Conservation (phyloP, 2,329 filamentous ascomycete species). For the Didymella glomerata region DNA sequence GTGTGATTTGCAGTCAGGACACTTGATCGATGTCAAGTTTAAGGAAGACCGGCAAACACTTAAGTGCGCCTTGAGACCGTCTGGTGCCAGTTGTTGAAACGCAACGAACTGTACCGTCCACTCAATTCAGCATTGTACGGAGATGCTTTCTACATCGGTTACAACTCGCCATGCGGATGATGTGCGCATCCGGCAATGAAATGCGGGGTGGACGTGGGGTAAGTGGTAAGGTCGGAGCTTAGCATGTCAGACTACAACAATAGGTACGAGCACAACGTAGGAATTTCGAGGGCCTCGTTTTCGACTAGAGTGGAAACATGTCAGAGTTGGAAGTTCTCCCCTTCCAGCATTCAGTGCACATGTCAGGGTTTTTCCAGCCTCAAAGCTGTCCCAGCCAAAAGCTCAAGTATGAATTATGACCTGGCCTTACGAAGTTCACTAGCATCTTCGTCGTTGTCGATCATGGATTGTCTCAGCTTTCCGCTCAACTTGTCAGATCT, state of each 20-base stretch:
- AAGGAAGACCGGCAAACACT: conserved; percentile 17
- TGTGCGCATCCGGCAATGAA: conserved; percentile 9
- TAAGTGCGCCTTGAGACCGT: conserved; percentile 19
- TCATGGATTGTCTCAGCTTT: conserved; percentile 29
- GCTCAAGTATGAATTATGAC: conserved; percentile 16
- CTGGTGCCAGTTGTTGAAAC: conserved; percentile 2
- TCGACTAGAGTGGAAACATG: background rate
- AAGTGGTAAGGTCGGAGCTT: conserved; percentile 2
- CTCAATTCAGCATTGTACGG: conserved; percentile 26
- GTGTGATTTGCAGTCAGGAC: conserved; percentile 3
- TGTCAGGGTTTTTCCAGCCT: conserved; percentile 6
- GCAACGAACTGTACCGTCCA: conserved; percentile 3
- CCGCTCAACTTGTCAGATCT: conserved; percentile 26
- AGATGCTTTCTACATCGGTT: conserved; percentile 25
- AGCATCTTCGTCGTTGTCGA: background rate
- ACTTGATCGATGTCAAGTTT: conserved; percentile 7
- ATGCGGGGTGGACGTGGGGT: conserved; percentile 31
- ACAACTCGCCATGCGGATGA: conserved; percentile 1
- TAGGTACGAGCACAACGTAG: conserved; percentile 1
- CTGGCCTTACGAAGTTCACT: background rate
- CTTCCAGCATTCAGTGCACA: conserved; percentile 1
- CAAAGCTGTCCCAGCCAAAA: conserved; percentile 2
- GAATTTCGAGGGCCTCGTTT: background rate
- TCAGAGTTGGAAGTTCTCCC: conserved; percentile 17
- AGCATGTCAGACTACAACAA: background rate